A percentile compares a stretch with the other conserved stretches of the same genome.
These are phyloP conservation scores for Penicillium sp. DNA, from an alignment of 2,329 filamentous ascomycete genomes.

Conservation along the genomic window DNA sequence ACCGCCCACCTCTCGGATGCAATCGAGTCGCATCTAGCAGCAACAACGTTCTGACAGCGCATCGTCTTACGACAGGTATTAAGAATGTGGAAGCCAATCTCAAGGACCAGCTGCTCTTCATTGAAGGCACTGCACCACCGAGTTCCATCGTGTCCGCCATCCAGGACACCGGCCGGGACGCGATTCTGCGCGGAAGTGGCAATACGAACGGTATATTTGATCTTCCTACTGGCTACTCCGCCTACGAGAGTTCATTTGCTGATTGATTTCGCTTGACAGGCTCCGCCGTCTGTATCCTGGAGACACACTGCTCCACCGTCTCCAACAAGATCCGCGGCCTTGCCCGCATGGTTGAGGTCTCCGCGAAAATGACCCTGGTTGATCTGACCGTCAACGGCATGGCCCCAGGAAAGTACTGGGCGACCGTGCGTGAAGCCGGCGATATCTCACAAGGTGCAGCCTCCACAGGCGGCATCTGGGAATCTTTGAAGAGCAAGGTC, in stretches of 20 bases:
- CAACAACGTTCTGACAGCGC: background rate
- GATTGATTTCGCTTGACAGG: constrained; percentile 20
- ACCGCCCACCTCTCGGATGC: constrained; percentile 19
- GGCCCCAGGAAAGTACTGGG: constrained; percentile 72
- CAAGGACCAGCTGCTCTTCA: constrained; percentile 72
- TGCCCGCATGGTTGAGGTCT: constrained; percentile 89
- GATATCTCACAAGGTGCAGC: constrained; percentile 79
- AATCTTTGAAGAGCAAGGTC: constrained; percentile 45
- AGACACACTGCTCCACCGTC: constrained; percentile 64
- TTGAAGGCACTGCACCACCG: constrained; percentile 84
- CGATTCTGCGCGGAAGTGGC: constrained; percentile 85
- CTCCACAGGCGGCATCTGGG: constrained; percentile 81
- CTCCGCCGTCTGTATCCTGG: constrained; percentile 80
- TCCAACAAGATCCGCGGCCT: constrained; percentile 72
- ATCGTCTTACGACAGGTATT: constrained; percentile 55
- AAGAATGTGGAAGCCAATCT: constrained; percentile 76
- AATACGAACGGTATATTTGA: constrained; percentile 64
- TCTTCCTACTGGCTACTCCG: background rate
- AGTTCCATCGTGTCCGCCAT: constrained; percentile 86
- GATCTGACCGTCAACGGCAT: constrained; percentile 84
- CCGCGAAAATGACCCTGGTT: constrained; percentile 69
- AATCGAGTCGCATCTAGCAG: background rate
- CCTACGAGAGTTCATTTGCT: background rate
- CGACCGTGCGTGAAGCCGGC: constrained; percentile 78
- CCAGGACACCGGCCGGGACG: constrained; percentile 83